Evolutionary conservation across 768 basidiomycete genomes (phyloP), one percentile per base, ranked within the genome.

Genomic region (Pulveroboletus sp.): DNA sequence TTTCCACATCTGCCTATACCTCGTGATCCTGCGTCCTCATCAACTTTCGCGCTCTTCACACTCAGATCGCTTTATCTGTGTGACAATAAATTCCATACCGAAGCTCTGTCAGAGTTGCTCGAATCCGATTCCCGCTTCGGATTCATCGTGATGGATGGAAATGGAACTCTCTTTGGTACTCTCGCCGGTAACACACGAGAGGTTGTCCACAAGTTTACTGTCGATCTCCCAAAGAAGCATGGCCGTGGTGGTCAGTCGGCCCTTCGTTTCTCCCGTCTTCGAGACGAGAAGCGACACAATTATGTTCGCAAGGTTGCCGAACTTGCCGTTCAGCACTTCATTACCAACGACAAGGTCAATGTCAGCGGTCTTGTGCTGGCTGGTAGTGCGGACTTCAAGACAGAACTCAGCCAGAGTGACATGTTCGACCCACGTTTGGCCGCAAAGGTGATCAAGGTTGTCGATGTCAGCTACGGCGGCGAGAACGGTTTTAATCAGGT

Each of bases 161-260:
- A 96, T 69, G 95, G 95, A 33, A 89, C 93, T 6, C 84, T 99
- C 32, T 98, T 97, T 61, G 96, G 96, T 50, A 89, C 88, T 5
- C 82, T 99, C 49, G 83, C 95, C 0, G 96, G 96, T 42, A 98
- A 98, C 71, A 95, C 96, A 17, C 92, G 96, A 56, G 94, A 97
- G 58, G 83, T 99, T 46, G 78, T 95, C 49, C 96, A 99, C 76
- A 98, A 98, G 71, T 97, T 98, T 75, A 92, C 92, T 17, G 96
- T 99, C 66, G 96, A 98, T 71, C 80, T 98, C 9, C 96, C 96
- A 38, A 99, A 99, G 78, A 99, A 99, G 77, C 96, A 98, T 70
- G 95, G 95, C 56, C 93, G 96, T 78, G 96, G 96, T 82, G 96
- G 96, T 71, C 96, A 99, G 72, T 98, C 96, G 48, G 96, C 96